phyloP scores from a whole-genome alignment of 371 early-diverging fungal genomes.

The Rhizopus stolonifer region DNA sequence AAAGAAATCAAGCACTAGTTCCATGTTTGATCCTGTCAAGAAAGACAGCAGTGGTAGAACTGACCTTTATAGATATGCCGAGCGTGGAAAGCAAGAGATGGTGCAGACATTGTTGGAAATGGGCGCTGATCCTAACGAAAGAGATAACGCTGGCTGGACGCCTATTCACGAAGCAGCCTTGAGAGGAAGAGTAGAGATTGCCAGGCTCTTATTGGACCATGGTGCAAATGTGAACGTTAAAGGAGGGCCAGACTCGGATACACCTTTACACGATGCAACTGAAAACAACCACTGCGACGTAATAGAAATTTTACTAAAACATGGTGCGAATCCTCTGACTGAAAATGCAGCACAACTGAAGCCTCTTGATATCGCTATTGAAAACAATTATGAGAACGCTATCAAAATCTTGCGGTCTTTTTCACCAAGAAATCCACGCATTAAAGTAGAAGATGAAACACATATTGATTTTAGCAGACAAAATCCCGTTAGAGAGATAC shows the following conservation, averaged over 20 bases:
- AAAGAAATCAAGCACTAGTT: constrained; percentile 48
- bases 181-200: constrained; percentile 61
- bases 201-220: constrained; percentile 59
- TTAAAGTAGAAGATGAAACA: neutral
- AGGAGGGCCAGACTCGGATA: constrained; percentile 66
- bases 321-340: constrained; percentile 58
- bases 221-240: constrained; percentile 71
- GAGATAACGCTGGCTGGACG: constrained; percentile 76
- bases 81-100: constrained; percentile 48
- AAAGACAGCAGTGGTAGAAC: constrained; percentile 60
- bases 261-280: constrained; percentile 83
- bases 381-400: constrained; percentile 46
- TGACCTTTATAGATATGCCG: constrained; percentile 53
- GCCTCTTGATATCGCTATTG: constrained; percentile 56
- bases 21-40: constrained; percentile 32
- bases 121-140: constrained; percentile 73
- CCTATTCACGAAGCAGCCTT: constrained; percentile 78
- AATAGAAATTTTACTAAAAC: constrained; percentile 56
- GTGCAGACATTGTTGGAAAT: constrained; percentile 56
- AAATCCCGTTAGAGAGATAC: neutral
- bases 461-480: neutral
- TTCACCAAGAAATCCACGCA: constrained; percentile 2
- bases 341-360: constrained; percentile 55
- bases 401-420: constrained; percentile 22
- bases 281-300: constrained; percentile 70